Base-by-base conservation (phyloP, 768 basidiomycete species). In the Lanmaoa pseudosensibilis region DNA sequence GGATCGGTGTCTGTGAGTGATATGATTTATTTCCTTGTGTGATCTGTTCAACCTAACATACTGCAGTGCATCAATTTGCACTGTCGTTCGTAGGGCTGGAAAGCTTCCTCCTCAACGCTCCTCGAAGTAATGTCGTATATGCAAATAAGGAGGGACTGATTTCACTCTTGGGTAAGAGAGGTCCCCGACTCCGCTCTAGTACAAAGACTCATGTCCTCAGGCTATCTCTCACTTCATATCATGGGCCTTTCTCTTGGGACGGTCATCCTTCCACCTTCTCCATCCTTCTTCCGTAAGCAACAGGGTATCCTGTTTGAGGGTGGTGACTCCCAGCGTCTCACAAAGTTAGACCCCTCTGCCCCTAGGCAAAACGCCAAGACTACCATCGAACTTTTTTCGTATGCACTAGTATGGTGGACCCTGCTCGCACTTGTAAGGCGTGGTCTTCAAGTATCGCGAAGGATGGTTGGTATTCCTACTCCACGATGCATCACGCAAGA, bases 61-160 rank as follows among this genome's bases (percentile, higher is more conserved):
- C 19, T 3, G n/a, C 54, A 96, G 93, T 74, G 1, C 94, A 98
- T 48, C 90, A 97, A 69, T 46, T 83, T 7, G 64, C 79, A 0
- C 77, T 98, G 8, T 83, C 84, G 3, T 66, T 67, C 10, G 73
- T 78, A 8, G 78, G 81, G 1, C 70, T 94, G 7, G 80, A 87
- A 64, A 46, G 73, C 0, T 93, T 85, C 73, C 81, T 91, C 5
- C 77, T 96, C 27, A 67, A 81, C 1, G 81, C 84, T 0, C 81
- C 85, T 3, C 83, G 96, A 9, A 75, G 72, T 11, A 78, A 79
- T 34, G 46, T 95, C 4, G 61, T 98, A 34, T 85, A 82, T 34
- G 80, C 84, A 19, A 98, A 99, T 76, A 97, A 97, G 67, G 97
- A 99, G 70, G 97, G 97, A 0, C 66, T 99, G 21, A 78, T 88